Base-by-base conservation (phyloP, 2,329 filamentous ascomycete genomes). In the Hypoxylon sp. region DNA sequence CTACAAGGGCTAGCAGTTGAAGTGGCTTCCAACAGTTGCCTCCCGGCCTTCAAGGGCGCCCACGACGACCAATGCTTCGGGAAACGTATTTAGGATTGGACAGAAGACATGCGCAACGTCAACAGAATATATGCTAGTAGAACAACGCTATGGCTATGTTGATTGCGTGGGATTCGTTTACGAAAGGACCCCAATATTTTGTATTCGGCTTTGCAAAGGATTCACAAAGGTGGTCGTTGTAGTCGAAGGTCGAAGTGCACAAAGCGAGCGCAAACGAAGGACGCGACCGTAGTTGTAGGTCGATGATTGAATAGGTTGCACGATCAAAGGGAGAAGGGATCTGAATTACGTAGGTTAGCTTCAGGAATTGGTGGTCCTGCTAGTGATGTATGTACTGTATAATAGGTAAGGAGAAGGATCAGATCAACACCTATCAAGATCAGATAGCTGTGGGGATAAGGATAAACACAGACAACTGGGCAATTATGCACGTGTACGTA, bases 231-330 rank as follows among this genome's bases (percentile, higher is more conserved):
- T 63, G 26, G 59, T 19, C 50, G 59, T 48, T 60, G 37, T 55
- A 51, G 26, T 65, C 22, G 47, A 67, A 26, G 29, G 53, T 53
- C 17, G 53, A 58, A 42, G 29, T 52, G 46, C 42, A 71, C 69
- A 69, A 73, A 68, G 69, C 63, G 52, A 46, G 46, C 51, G 48
- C 62, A 69, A 70, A 72, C 65, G 70, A 71, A 63, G 50, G 69
- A 71, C 57, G 62, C 44, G 63, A 64, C 57, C 59, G 33, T 58
- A 29, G 48, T 57, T 46, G 33, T 67, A 58, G 26, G 52, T 58
- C 29, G 55, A 55, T 24, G 42, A 14, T 44, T 33, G 52, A 54
- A 63, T 53, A 66, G 47, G 61, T 63, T 61, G 52, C 50, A 62
- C 48, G 52, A 54, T 59, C 39, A 46, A 63, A 59, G 57, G 46